Evolutionary conservation across 345 rosid genomes (phyloP), one percentile per base, ranked within the genome.

Genomic region (Camelina laxa): DNA sequence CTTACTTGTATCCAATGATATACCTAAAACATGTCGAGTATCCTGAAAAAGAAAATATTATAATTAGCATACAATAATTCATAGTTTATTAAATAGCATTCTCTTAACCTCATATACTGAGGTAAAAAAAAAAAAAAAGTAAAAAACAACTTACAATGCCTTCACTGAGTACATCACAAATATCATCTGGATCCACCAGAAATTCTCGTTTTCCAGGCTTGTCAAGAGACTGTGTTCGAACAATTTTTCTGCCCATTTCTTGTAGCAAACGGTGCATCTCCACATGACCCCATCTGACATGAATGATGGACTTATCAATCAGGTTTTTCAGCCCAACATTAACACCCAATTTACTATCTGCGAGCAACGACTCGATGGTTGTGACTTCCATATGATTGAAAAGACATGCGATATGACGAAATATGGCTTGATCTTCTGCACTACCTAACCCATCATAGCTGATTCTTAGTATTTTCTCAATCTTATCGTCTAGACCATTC

Each of bases 351-450:
- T 49, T 27, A 51, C 67, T 58, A 12, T 41, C 57, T 5, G 35
- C 75, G 0, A 78, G 61, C 9, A 78, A 35, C 12, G 7, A 3
- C 13, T 5, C 7, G 6, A 77, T 48, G 9, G 0, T 0, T 2
- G 72, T 45, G 16, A 4, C 20, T 0, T n/a, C 5, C 7, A 7
- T 13, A 1, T 70, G 65, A 6, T 51, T 73, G 13, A 77, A 75
- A 54, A 80, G 57, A 27, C 80, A 78, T 17, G 82, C 80, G 42
- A 83, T 75, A 19, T 81, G 82, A 14, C 70, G 70, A 78, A 78
- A 83, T 5, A 81, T 36, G 0, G n/a, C 14, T 67, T 75, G 35
- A 7, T 65, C 73, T 55, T 55, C 9, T 22, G 39, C 20, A 0
- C 4, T 44, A 13, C 36, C 16, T 7, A 83, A 54, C 9, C 72